Evolutionary conservation across 139 green algal species (phyloP).

Genomic region (Volvox reticuliferus): DNA sequence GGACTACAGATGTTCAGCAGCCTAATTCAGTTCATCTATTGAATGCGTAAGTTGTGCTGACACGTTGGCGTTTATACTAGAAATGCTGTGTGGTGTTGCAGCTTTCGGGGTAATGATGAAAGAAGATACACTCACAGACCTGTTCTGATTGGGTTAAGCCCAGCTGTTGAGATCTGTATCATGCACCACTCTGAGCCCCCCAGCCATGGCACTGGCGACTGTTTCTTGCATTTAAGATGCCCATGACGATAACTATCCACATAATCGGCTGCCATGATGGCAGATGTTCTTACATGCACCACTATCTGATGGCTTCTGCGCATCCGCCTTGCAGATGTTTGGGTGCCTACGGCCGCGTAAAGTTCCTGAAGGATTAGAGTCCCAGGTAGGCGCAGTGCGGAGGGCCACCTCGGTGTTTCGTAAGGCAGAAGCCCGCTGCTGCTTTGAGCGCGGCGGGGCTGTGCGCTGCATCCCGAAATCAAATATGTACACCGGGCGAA

Average conservation of each 20-base stretch:
- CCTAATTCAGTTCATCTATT: too few species aligned
- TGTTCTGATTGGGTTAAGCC: conserved; percentile 57
- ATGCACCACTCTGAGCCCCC: conserved; percentile 71
- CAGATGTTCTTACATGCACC: conserved; percentile 81
- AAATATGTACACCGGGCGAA: conserved; percentile 89
- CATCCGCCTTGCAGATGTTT: too few species aligned
- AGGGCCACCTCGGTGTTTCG: conserved; percentile 84
- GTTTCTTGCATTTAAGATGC: neutral
- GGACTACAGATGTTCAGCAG: too few species aligned
- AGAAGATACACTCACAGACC: conserved; percentile 65
- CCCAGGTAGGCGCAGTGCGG: conserved; percentile 72
- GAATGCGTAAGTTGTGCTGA: too few species aligned
- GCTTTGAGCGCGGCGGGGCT: conserved; percentile 34
- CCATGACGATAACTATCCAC: conserved; percentile 25
- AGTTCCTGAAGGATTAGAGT: too few species aligned
- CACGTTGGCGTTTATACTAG: too few species aligned
- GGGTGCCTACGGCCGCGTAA: too few species aligned
- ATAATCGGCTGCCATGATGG: conserved; percentile 1
- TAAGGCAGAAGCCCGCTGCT: conserved; percentile 42
- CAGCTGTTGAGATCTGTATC: conserved; percentile 47
- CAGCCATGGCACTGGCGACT: neutral
- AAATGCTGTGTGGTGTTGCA: too few species aligned
- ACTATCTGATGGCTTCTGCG: conserved; percentile 60
- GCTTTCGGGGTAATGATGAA: conserved; percentile 53
- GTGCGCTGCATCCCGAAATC: conserved; percentile 54